Evolutionary conservation across 2,329 filamentous ascomycete genomes (phyloP), one percentile per base, ranked within the genome.

Genomic region (Diaporthe nobilis): DNA sequence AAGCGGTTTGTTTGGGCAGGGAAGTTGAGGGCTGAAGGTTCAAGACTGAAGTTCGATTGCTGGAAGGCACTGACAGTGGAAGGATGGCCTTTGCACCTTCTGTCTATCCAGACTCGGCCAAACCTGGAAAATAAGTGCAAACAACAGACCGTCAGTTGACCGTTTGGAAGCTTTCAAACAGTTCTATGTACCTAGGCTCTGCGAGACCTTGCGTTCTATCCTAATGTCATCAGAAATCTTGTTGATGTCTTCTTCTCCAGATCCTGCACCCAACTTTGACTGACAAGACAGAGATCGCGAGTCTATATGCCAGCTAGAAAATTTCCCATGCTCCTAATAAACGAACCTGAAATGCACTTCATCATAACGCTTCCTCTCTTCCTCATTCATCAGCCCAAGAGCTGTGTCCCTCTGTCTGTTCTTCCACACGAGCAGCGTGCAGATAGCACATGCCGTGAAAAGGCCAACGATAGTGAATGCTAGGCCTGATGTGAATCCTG

Each of bases 401-500:
- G 28, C 37, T 17, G 39, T 47, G 7, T 60, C 60, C 31, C 70
- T 47, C 17, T 20, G 22, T 25, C 20, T 37, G 22, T 68, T 76
- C 12, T 25, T 67, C 44, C 51, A 70, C 5, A 70, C 20, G 5
- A 67, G 53, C 49, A 58, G 17, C 31, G 15, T 31, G 13, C 60
- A 68, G 15, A 55, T 65, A 7, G 44, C 17, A 17, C 51, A 60
- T 8, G 63, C 61, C 13, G 65, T 53, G 55, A n/a, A 51, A 28
- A 76, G 31, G 17, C 71, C 71, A 12, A 74, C 51, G 7, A 51
- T 31, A 13, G 71, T 76, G 58, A 83, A 81, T 0, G 78, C 82
- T 17, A 86, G 77, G 15, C 84, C 84, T 3, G 81, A 82, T 2
- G 81, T 80, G 77, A 84, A 84, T 1, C 85, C 85, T 0, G 82